These are phyloP conservation scores for Pseudocercospora crystallina DNA, from an alignment of 2,329 filamentous ascomycete species.

Conservation along the genomic window DNA sequence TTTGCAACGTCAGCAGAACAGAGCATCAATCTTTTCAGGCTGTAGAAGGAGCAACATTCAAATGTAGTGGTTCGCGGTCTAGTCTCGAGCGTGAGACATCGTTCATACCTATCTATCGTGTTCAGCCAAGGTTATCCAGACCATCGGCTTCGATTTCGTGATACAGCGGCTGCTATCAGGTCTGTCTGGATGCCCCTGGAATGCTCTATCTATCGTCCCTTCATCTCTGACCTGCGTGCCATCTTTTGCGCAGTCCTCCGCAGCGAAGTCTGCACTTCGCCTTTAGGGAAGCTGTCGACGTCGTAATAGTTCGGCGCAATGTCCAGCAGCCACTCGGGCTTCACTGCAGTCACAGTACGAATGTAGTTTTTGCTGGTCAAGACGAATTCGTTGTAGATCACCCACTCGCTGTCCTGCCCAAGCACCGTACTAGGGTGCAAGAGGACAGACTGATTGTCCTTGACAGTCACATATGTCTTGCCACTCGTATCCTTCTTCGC, in stretches of 20 bases:
- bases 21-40: too few species aligned
- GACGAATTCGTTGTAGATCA: constrained; percentile 97
- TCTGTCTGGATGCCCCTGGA: background rate
- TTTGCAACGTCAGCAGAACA: too few species aligned
- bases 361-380: constrained; percentile 98
- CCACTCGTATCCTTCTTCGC: constrained; percentile 86
- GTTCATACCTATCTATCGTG: too few species aligned
- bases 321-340: constrained; percentile 93
- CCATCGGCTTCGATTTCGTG: too few species aligned
- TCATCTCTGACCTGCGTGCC: constrained; percentile 12
- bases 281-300: constrained; percentile 74
- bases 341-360: constrained; percentile 85
- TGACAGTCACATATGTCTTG: constrained; percentile 93
- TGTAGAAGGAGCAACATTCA: too few species aligned
- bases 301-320: constrained; percentile 95
- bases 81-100: too few species aligned
- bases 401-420: constrained; percentile 88
- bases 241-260: constrained; percentile 38
- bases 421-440: constrained; percentile 92
- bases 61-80: too few species aligned
- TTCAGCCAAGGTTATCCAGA: too few species aligned
- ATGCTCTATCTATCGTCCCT: background rate
- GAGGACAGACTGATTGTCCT: constrained; percentile 91
- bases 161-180: too few species aligned
- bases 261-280: constrained; percentile 72